phyloP scores from a whole-genome alignment of 768 basidiomycete genomes.

The Russula virescens region DNA sequence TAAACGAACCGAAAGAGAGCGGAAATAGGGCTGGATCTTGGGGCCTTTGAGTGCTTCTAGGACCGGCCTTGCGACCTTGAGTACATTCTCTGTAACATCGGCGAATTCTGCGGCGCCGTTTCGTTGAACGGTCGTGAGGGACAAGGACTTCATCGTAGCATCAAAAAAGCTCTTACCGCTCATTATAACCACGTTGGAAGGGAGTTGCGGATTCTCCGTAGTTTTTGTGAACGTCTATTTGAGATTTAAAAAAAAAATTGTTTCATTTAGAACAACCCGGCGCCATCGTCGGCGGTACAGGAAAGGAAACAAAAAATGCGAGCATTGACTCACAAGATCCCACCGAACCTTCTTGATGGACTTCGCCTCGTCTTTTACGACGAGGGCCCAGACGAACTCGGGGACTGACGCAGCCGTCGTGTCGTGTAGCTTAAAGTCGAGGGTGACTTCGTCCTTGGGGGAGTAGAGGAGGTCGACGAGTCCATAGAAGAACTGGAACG shows the following conservation, averaged over 20 bases:
- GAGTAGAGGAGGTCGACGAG: conserved; percentile 72
- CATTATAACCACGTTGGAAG: conserved; percentile 64
- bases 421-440: conserved; percentile 71
- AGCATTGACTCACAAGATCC: conserved; percentile 66
- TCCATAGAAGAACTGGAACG: conserved; percentile 55
- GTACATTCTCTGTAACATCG: conserved; percentile 73
- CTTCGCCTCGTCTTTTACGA: conserved; percentile 72
- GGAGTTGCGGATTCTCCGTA: conserved; percentile 56
- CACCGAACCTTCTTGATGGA: conserved; percentile 67
- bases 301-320: not conserved
- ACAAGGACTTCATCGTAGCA: not conserved
- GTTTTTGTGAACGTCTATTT: conserved; percentile 77
- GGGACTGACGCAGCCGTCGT: conserved; percentile 36
- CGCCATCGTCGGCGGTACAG: not conserved
- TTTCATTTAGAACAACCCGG: not conserved
- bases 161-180: conserved; percentile 42
- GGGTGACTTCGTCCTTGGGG: conserved; percentile 61
- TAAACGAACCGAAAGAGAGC: conserved; percentile 68
- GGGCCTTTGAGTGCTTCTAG: conserved; percentile 59
- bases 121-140: not conserved
- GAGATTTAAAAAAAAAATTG: not conserved
- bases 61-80: conserved; percentile 53
- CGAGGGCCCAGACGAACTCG: conserved; percentile 80
- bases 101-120: conserved; percentile 55
- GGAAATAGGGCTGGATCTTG: conserved; percentile 67